Conservation (phyloP, 2,329 filamentous ascomycete genomes). For the Fusarium torulosum region DNA sequence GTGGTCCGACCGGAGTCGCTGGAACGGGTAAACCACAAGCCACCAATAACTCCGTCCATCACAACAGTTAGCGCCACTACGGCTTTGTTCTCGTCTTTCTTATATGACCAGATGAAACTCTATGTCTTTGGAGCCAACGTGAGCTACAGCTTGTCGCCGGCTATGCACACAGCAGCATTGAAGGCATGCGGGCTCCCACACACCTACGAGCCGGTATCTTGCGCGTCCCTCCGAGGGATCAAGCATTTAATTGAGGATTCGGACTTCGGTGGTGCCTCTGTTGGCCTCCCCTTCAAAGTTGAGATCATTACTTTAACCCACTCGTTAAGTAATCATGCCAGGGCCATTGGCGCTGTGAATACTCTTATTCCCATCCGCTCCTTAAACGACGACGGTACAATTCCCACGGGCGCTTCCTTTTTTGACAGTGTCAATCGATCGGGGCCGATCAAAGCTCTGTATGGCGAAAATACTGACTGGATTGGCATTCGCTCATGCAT, state of each 20-base stretch:
- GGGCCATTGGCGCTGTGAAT: conserved; percentile 81
- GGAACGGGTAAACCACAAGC: conserved; percentile 37
- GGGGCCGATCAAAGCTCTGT: conserved; percentile 75
- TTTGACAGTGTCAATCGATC: conserved; percentile 68
- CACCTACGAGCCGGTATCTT: conserved; percentile 73
- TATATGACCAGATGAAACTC: conserved; percentile 76
- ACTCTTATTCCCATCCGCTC: conserved; percentile 79
- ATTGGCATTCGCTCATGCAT: conserved; percentile 82
- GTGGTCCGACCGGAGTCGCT: conserved; percentile 64
- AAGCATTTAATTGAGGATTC: conserved; percentile 73
- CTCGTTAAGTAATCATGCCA: conserved; percentile 78
- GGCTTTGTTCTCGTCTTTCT: conserved; percentile 74
- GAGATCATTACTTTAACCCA: conserved; percentile 77
- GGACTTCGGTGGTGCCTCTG: conserved; percentile 77
- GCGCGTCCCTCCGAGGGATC: conserved; percentile 71
- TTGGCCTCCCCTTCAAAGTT: conserved; percentile 81
- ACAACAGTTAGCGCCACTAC: conserved; percentile 74
- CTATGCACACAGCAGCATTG: conserved; percentile 81
- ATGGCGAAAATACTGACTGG: conserved; percentile 87
- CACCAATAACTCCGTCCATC: conserved; percentile 53
- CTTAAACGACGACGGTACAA: conserved; percentile 66
- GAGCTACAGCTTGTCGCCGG: conserved; percentile 78
- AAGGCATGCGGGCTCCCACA: conserved; percentile 77
- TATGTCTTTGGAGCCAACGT: conserved; percentile 81
- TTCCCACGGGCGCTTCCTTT: conserved; percentile 66